Base-by-base conservation (phyloP, 441 rosid species). In the Biscutella auriculata region DNA sequence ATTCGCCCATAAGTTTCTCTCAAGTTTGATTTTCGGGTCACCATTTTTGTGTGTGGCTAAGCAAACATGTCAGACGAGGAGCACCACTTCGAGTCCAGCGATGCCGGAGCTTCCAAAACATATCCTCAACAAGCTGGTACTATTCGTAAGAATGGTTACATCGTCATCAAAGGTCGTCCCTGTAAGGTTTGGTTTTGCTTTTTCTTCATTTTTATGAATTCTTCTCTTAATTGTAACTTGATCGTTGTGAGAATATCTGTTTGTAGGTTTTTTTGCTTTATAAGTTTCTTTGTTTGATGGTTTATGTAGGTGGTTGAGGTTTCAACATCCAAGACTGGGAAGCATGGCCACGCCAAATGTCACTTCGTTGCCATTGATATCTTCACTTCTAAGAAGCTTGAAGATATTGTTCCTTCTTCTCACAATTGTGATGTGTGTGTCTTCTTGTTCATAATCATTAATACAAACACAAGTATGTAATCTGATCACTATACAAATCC, bases 281-380 rank as follows among this genome's bases (percentile, higher is more conserved):
- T n/a, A n/a, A 19, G 23, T 19, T 19, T 19, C 23, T 19, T 1
- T 19, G 23, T 19, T 19, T 19, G 4, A 19, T 19, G 23, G 23
- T 19, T 19, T 19, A 19, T 19, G 13, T 78, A 92, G 98, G 98
- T 92, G 28, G 92, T 85, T 42, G 95, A 93, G 63, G 97, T 88
- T 65, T 93, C 95, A 1, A 88, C 95, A 13, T 93, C 98, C 15
- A 88, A 92, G 71, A 87, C 92, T 1, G 97, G 98, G 6, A 92
- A 88, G 87, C 98, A 88, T n/a, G 97, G 97, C 55, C 98, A 93
- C 32, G 97, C 98, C 1, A 87, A 87, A 63, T 93, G 98, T 60
- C 98, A 93, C 74, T 93, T 93, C 57, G 95, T 88, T 36, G 98
- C 60, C 9, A 87, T 92, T 63, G 98, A 88, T 61, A 92, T 92